Conservation (phyloP, 176 grass and related monocot species). For the Phragmites australis region DNA sequence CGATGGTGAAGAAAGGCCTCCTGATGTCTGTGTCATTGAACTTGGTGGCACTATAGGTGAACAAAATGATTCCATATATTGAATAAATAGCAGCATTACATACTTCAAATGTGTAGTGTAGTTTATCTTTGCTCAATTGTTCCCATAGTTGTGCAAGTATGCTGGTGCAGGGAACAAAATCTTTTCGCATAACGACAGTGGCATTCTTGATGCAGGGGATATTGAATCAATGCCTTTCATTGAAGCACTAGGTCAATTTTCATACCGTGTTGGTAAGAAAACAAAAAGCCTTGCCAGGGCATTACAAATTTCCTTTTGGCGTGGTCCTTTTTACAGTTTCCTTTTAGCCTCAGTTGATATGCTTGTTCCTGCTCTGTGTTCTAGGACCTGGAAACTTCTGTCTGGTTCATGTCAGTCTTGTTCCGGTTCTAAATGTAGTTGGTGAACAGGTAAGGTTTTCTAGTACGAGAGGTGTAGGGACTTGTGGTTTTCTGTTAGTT, state of each 20-base stretch:
- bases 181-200: conserved; percentile 67
- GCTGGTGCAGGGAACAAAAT: conserved; percentile 57
- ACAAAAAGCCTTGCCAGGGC: not conserved
- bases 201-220: conserved; percentile 88
- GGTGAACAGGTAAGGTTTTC: conserved; percentile 83
- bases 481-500: not conserved
- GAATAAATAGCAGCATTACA: not conserved
- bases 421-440: conserved; percentile 93
- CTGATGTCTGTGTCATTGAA: conserved; percentile 98
- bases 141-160: conserved; percentile 70
- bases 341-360: conserved; percentile 16
- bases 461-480: not conserved
- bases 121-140: conserved; percentile 51
- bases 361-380: conserved; percentile 36
- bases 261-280: conserved; percentile 84
- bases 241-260: conserved; percentile 96
- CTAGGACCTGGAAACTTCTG: conserved; percentile 88
- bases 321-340: conserved; percentile 28
- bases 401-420: conserved; percentile 94
- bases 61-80: conserved; percentile 33
- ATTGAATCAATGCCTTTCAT: conserved; percentile 99
- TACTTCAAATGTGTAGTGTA: conserved; percentile 33
- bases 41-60: conserved; percentile 96
- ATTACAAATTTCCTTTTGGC: conserved; percentile 9
- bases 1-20: conserved; percentile 75